A percentile compares a stretch with the other conserved stretches of the same genome.
Evolutionary conservation across 2,329 filamentous ascomycete species (phyloP).

Genomic region (Geosmithia putterillii): DNA sequence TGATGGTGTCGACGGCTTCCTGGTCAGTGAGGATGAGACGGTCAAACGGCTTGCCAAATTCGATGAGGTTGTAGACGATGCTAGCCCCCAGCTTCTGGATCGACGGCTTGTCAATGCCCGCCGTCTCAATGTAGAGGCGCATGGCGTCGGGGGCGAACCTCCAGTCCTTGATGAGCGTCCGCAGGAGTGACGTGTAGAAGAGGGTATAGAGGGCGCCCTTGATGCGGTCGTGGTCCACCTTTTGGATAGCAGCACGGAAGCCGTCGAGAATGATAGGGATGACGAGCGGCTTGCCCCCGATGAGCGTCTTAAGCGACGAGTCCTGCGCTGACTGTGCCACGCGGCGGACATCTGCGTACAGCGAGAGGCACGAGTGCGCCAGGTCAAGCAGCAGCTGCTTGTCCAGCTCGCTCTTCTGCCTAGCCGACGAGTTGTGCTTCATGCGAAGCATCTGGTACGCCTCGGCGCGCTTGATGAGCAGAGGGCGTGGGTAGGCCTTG

Average conservation of each 20-base stretch:
- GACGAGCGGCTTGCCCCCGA: slow-evolving; percentile 77
- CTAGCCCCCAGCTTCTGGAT: slow-evolving; percentile 80
- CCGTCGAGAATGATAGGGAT: slow-evolving; percentile 77
- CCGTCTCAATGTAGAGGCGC: slow-evolving; percentile 79
- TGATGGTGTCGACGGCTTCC: slow-evolving; percentile 56
- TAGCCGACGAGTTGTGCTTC: slow-evolving; percentile 81
- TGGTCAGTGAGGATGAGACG: slow-evolving; percentile 73
- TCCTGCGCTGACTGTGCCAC: slow-evolving; percentile 88
- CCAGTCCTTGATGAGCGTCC: slow-evolving; percentile 86
- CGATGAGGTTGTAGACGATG: slow-evolving; percentile 74
- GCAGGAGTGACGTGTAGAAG: slow-evolving; percentile 76
- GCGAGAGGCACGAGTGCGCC: slow-evolving; percentile 76
- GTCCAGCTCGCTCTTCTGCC: slow-evolving; percentile 83
- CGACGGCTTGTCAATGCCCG: slow-evolving; percentile 82
- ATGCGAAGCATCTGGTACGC: slow-evolving; percentile 91
- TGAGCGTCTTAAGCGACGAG: slow-evolving; percentile 81
- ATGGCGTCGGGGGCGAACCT: slow-evolving; percentile 86
- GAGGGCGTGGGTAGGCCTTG: slow-evolving; percentile 82
- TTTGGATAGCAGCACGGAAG: slow-evolving; percentile 65
- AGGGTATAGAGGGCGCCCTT: slow-evolving; percentile 91
- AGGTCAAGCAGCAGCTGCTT: slow-evolving; percentile 75
- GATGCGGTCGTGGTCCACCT: slow-evolving; percentile 78
- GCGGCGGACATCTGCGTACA: slow-evolving; percentile 91
- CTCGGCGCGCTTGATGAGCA: slow-evolving; percentile 87
- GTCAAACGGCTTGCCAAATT: slow-evolving; percentile 83